Percentiles rank a stretch among this genome's conserved stretches.
These are phyloP conservation scores for Teunomyces atbi DNA, from an alignment of 805 yeast species.

Conservation along the genomic window DNA sequence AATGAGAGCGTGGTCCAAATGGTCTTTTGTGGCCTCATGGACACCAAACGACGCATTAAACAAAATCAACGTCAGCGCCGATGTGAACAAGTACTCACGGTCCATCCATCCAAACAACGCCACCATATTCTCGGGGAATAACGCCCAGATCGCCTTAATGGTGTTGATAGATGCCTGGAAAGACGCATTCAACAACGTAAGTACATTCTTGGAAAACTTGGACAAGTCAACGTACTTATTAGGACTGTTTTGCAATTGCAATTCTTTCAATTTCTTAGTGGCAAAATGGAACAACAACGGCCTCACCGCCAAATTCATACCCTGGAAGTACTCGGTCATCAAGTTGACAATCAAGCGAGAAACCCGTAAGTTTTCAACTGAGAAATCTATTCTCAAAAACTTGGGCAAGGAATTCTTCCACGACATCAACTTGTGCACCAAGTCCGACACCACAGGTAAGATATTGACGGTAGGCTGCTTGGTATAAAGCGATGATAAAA, in stretches of 20 bases:
- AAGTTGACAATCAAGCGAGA: conserved; percentile 68
- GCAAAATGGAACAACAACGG: conserved; percentile 78
- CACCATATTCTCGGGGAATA: conserved; percentile 76
- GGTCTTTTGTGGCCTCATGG: conserved; percentile 69
- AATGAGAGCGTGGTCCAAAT: conserved; percentile 67
- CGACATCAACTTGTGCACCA: conserved; percentile 61
- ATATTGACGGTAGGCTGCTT: conserved; percentile 76
- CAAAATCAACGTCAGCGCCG: conserved; percentile 69
- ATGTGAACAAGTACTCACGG: conserved; percentile 74
- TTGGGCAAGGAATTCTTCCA: conserved; percentile 70
- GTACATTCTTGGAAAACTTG: conserved; percentile 62
- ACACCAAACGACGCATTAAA: conserved; percentile 82
- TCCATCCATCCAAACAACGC: conserved; percentile 88
- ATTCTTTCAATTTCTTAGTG: conserved; percentile 56
- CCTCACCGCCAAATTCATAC: conserved; percentile 74
- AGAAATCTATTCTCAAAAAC: conserved; percentile 63
- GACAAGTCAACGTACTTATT: conserved; percentile 63
- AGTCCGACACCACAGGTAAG: conserved; percentile 67
- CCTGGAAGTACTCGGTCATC: conserved; percentile 82
- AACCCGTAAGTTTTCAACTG: conserved; percentile 51
- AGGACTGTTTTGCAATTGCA: conserved; percentile 35
- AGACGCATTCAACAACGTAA: conserved; percentile 70
- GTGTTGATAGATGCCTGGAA: conserved; percentile 80
- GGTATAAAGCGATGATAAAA: conserved; percentile 66
- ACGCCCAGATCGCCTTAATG: conserved; percentile 68